Conservation (phyloP, 306 rosid genomes). For the Sechiopsis laciniata region DNA sequence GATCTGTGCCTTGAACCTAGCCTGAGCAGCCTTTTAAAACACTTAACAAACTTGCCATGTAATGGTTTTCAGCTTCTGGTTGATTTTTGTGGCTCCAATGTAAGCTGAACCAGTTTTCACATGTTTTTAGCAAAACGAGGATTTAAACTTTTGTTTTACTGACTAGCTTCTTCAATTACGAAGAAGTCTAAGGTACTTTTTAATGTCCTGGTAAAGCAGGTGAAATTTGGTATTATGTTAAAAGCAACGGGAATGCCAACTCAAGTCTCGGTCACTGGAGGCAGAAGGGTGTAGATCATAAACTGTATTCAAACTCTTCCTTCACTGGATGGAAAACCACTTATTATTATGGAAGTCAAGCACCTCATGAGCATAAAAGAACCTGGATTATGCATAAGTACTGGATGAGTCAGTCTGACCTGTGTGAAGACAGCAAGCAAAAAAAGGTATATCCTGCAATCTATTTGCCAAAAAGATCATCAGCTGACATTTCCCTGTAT, state of each 20-base stretch:
- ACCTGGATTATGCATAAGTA: slow-evolving; percentile 31
- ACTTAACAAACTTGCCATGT: background rate
- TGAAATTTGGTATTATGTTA: slow-evolving; percentile 25
- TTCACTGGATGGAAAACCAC: slow-evolving; percentile 30
- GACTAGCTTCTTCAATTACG: too few species aligned
- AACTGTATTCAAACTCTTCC: slow-evolving; percentile 21
- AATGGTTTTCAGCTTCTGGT: background rate
- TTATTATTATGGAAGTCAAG: slow-evolving; percentile 24
- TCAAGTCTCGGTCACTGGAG: slow-evolving; percentile 27
- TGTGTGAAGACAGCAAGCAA: slow-evolving; percentile 5
- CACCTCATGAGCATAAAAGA: slow-evolving; percentile 24
- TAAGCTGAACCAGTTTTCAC: background rate
- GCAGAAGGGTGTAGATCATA: slow-evolving; percentile 19
- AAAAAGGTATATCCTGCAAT: slow-evolving; percentile 25
- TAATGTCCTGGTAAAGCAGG: slow-evolving; percentile 17
- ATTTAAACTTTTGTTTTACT: too few species aligned
- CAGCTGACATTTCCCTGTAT: too few species aligned
- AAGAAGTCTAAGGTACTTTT: too few species aligned
- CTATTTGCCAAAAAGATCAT: too few species aligned
- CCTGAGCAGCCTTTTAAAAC: too few species aligned
- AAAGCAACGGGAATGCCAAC: slow-evolving; percentile 13
- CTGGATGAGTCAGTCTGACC: slow-evolving; percentile 22
- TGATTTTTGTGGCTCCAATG: background rate
- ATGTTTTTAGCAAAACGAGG: too few species aligned
- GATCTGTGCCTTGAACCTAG: too few species aligned